Conservation (phyloP, 768 basidiomycete species). For the Auriscalpium orientale region DNA sequence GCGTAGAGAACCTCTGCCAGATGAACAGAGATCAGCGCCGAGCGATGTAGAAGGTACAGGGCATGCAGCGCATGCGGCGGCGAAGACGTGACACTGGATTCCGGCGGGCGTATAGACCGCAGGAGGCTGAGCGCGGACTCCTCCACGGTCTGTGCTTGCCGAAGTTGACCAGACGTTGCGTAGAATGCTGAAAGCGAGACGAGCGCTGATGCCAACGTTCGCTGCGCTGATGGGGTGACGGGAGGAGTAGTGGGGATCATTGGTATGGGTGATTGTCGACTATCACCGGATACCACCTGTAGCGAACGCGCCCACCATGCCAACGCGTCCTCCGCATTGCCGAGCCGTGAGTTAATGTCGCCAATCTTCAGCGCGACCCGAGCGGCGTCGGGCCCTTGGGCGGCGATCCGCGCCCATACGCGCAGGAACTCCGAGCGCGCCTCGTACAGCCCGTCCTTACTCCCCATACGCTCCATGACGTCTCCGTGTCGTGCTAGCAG, state of each 20-base stretch:
- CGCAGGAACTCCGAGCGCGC: constrained; percentile 52
- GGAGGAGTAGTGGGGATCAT: constrained; percentile 34
- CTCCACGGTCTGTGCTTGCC: constrained; percentile 48
- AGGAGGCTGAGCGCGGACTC: constrained; percentile 48
- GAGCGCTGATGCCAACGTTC: constrained; percentile 50
- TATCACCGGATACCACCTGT: constrained; percentile 33
- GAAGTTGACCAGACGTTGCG: constrained; percentile 49
- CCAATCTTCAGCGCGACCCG: constrained; percentile 61
- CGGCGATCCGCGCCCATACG: constrained; percentile 43
- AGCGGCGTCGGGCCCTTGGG: constrained; percentile 36
- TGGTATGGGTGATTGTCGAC: constrained; percentile 16
- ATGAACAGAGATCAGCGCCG: constrained; percentile 66
- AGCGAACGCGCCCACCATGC: constrained; percentile 64
- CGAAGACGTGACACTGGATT: constrained; percentile 35
- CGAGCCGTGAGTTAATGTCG: constrained; percentile 51
- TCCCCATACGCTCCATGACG: constrained; percentile 56
- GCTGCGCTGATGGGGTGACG: constrained; percentile 54
- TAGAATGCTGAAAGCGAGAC: constrained; percentile 69
- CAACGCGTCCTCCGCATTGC: constrained; percentile 44
- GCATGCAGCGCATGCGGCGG: constrained; percentile 56
- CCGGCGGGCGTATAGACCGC: constrained; percentile 43
- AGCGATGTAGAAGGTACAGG: constrained; percentile 62
- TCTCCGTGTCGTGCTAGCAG: constrained; percentile 50
- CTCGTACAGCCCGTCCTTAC: constrained; percentile 38
- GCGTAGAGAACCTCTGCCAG: constrained; percentile 66